A percentile compares a stretch with the other conserved stretches of the same genome.
Evolutionary conservation across 176 grass and related monocot genomes (phyloP).

Genomic region (Alopecurus myosuroides): DNA sequence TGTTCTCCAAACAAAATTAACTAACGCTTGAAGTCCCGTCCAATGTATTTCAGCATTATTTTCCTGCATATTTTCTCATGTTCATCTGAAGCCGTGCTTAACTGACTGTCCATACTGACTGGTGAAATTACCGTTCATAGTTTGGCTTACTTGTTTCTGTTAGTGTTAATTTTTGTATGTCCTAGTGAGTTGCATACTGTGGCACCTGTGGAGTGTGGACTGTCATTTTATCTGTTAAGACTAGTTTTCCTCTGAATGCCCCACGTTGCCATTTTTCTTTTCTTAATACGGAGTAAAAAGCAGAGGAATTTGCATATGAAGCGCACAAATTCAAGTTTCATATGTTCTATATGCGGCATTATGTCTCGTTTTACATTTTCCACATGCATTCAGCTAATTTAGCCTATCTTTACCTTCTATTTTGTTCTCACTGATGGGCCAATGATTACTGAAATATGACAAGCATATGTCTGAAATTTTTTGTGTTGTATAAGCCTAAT

Average conservation of each 20-base stretch:
- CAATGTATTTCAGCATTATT: not conserved
- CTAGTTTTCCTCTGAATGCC: not conserved
- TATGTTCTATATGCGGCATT: not conserved
- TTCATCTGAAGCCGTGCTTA: not conserved
- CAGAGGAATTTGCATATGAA: not conserved
- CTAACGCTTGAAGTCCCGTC: not conserved
- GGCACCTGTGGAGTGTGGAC: not conserved
- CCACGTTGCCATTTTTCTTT: not conserved
- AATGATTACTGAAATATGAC: slow-evolving; percentile 21
- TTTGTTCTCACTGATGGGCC: not conserved
- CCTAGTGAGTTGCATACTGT: not conserved
- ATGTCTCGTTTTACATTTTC: not conserved
- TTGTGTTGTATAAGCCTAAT: slow-evolving; percentile 18
- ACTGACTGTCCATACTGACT: not conserved
- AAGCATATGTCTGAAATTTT: slow-evolving; percentile 38
- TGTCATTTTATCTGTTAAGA: not conserved
- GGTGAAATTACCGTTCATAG: not conserved
- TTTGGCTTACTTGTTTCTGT: not conserved
- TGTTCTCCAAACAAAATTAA: not conserved
- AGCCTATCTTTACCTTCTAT: not conserved
- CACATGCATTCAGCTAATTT: not conserved
- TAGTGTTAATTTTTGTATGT: not conserved
- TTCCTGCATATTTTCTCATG: not conserved
- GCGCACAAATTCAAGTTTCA: not conserved
- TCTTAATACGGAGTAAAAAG: not conserved